Conservation (phyloP, 371 early-diverging fungal species). For the Capniomyces stellatus region DNA sequence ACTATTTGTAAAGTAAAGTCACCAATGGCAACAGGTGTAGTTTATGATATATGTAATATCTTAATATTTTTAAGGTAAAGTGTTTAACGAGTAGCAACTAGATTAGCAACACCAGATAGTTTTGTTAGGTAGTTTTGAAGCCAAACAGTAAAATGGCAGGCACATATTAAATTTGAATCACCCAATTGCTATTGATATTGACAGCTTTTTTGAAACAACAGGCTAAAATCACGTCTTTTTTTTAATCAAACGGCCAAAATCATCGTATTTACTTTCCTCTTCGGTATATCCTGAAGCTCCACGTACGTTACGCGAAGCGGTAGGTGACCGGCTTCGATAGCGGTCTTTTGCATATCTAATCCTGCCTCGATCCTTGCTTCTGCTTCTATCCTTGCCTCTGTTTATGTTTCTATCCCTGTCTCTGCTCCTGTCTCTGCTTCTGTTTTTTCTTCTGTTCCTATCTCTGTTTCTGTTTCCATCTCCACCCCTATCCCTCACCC, state of each 20-base stretch:
- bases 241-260: not conserved
- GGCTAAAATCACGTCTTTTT: not conserved
- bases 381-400: not conserved
- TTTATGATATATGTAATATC: no score
- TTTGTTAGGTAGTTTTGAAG: no score
- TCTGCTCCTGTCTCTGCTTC: not conserved
- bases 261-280: not conserved
- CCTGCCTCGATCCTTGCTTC: not conserved
- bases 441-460: not conserved
- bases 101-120: no score
- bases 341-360: not conserved
- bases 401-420: not conserved
- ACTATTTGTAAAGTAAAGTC: no score
- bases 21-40: no score
- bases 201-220: no score
- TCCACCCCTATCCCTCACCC: not conserved
- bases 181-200: no score
- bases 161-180: no score
- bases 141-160: no score
- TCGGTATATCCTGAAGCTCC: not conserved
- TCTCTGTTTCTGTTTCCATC: not conserved
- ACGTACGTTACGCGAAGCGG: not conserved
- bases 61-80: no score
- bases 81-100: no score
- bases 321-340: not conserved